Base-by-base conservation (phyloP, 345 rosid genomes). In the Populus simonii region DNA sequence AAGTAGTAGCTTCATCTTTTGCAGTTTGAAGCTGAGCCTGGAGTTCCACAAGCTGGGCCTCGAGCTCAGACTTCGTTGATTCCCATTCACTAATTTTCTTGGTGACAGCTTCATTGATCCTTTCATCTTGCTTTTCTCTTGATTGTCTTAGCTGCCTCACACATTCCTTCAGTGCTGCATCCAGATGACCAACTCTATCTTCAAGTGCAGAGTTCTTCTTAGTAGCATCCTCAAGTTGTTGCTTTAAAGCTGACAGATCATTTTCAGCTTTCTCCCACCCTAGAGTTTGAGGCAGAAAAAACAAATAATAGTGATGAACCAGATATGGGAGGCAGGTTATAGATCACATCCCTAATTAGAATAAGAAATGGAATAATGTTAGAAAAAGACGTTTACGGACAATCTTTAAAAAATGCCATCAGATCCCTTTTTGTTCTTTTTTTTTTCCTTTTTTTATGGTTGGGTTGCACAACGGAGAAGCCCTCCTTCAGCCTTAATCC, bases 221-320 rank as follows among this genome's bases (percentile, higher is more conserved):
- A 33, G 38, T 75, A 55, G 86, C 80, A 76, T 79, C 85, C 65
- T 92, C 97, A 16, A 93, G 90, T 79, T 91, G 91, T 78, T 88
- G 83, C 87, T 89, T 95, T 38, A 95, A 55, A 65, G 77, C 81
- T 61, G 73, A 82, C 23, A 72, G 87, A 80, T 93, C 99, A 71
- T 85, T 87, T 88, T 95, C 98, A 78, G 99, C 96, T 77, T 89
- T 91, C 84, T 95, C 99, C 98, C 98, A 95, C 18, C 99, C 99
- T 93, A 71, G 70, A 84, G 12, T 66, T 78, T 72, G 31, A 29
- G 43, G 35, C 16, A 0, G 27, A 36, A 59, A 69, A 75, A 62
- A 25, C 18, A 57, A 23, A 55, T 2, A 20, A 18, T 0, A 39
- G 36, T 66, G 39, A 72, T 66, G 38, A 23, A 7, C 15, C 55